Conservation (phyloP, 2,329 filamentous ascomycete species). For the Pseudogymnoascus sp. region DNA sequence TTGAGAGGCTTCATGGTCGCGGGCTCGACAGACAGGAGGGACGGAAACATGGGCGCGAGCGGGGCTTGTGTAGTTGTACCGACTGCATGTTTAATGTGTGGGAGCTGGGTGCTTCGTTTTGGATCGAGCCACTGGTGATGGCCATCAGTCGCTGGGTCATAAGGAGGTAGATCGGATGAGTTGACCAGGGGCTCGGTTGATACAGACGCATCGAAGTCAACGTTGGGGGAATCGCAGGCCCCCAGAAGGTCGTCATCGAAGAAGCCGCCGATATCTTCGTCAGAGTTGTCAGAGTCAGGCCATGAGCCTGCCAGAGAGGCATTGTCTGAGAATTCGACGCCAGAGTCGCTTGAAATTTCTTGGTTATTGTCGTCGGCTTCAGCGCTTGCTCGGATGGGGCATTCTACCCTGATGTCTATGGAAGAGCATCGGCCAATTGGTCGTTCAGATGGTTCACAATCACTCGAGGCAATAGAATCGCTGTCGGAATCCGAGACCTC, state of each 20-base stretch:
- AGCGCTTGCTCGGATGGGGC: neutral
- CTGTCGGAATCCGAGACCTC: neutral
- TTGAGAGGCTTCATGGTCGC: neutral
- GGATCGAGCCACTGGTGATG: neutral
- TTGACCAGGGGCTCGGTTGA: neutral
- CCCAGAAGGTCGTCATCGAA: neutral
- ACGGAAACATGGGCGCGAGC: neutral
- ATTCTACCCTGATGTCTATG: neutral
- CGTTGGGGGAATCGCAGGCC: neutral
- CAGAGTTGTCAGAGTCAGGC: neutral
- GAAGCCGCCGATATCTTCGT: neutral
- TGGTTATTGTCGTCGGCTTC: neutral
- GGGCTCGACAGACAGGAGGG: neutral
- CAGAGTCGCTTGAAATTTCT: neutral
- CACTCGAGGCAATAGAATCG: conserved; percentile 3
- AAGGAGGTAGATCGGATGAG: neutral
- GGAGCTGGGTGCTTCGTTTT: neutral
- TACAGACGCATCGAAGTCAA: neutral
- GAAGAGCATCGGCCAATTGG: conserved; percentile 2
- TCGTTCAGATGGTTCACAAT: neutral
- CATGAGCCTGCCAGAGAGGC: neutral
- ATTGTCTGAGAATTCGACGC: neutral
- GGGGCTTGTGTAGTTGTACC: neutral
- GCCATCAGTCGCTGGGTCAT: neutral
- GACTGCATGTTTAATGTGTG: neutral